A percentile compares a stretch with the other conserved stretches of the same genome.
phyloP scores from a whole-genome alignment of 2,329 filamentous ascomycete species.

The Diaporthe aspalathi region DNA sequence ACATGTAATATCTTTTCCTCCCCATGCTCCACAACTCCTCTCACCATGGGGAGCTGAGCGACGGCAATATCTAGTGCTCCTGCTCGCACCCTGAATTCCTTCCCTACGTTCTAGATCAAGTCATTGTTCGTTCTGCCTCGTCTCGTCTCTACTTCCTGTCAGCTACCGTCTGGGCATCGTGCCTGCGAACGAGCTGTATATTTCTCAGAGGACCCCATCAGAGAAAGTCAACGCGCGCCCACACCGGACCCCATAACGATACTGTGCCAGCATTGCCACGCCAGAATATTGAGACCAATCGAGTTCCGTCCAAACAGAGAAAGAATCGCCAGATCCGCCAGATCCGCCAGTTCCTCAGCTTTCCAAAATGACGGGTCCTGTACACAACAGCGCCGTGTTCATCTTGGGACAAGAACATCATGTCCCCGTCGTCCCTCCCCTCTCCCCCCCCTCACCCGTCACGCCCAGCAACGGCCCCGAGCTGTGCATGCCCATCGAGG shows the following conservation, averaged over 20 bases:
- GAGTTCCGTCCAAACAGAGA: too few species aligned
- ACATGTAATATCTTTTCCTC: conserved; percentile 22
- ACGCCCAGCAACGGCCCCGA: conserved; percentile 50
- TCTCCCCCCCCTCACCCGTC: conserved; percentile 61
- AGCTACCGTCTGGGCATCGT: conserved; percentile 35
- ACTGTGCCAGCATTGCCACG: background rate
- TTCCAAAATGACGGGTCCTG: conserved; percentile 47
- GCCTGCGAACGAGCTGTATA: conserved; percentile 26
- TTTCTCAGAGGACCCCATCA: background rate
- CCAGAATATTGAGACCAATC: background rate
- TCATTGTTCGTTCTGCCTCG: background rate
- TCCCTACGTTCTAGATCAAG: background rate
- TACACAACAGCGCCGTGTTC: conserved; percentile 64
- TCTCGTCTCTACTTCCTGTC: background rate
- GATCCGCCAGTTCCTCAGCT: background rate
- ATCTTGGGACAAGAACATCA: conserved; percentile 54
- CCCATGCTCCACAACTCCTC: background rate
- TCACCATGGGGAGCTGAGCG: conserved; percentile 30
- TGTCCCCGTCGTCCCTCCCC: conserved; percentile 56
- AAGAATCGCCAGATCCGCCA: background rate
- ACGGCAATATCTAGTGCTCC: conserved; percentile 11
- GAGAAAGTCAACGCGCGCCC: background rate
- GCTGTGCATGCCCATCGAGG: conserved; percentile 52
- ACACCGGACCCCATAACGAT: background rate
- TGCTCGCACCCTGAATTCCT: background rate